phyloP scores from a whole-genome alignment of 179 eudicot species.

The Heliamphora pulchella region DNA sequence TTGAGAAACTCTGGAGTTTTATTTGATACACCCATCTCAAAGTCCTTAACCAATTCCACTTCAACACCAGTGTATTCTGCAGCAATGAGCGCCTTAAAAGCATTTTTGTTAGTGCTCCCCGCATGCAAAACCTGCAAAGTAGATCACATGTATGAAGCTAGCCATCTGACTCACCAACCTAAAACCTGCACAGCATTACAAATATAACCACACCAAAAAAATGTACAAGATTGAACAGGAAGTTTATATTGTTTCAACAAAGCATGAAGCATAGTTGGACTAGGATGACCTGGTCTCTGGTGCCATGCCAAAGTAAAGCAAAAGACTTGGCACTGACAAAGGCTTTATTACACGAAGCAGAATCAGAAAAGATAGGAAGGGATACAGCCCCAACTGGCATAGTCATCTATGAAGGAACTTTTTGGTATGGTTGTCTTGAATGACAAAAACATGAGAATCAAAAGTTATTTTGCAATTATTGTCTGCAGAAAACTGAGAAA shows the following conservation, averaged over 20 bases:
- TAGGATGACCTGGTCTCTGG: not conserved
- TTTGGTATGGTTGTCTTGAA: not conserved
- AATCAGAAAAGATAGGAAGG: not conserved
- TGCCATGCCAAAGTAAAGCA: not conserved
- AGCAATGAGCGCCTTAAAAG: constrained; percentile 72
- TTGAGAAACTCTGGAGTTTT: constrained; percentile 76
- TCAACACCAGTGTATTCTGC: constrained; percentile 69
- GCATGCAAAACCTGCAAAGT: constrained; percentile 53
- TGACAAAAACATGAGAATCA: not conserved
- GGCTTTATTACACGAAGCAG: not conserved
- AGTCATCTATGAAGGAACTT: not conserved
- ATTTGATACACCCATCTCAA: constrained; percentile 81
- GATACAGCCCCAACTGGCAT: not conserved
- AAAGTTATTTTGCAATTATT: too few relatives aligned
- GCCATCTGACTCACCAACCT: too few relatives aligned
- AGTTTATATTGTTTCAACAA: too few relatives aligned
- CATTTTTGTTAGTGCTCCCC: constrained; percentile 55
- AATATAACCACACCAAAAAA: too few relatives aligned
- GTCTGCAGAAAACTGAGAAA: not conserved
- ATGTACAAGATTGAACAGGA: too few relatives aligned
- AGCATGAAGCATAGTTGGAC: too few relatives aligned
- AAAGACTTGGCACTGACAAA: too few relatives aligned
- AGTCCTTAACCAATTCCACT: constrained; percentile 49
- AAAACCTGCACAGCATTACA: too few relatives aligned
- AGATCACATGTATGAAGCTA: not conserved